Conservation (phyloP, 176 grass and related monocot species). For the Microstegium vimineum region DNA sequence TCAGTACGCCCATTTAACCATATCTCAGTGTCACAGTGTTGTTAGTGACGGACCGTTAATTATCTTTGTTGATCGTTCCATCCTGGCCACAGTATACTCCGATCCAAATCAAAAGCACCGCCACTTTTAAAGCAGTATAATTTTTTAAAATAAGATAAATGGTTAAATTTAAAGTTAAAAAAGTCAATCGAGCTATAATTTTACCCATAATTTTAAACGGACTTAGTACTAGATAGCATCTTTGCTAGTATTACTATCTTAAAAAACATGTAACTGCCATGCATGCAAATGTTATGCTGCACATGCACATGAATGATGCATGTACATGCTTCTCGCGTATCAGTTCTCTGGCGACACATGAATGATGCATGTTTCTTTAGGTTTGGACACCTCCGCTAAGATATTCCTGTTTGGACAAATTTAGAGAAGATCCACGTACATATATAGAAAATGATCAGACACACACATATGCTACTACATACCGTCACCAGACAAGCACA, state of each 20-base stretch:
- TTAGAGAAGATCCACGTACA: background rate
- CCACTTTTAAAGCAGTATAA: too few species aligned
- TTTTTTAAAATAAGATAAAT: too few species aligned
- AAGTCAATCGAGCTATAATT: too few species aligned
- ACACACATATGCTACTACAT: background rate
- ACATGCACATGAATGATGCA: background rate
- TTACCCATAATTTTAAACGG: too few species aligned
- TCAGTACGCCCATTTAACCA: too few species aligned
- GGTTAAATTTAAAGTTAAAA: too few species aligned
- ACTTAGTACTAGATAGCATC: too few species aligned
- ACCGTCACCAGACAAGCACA: background rate
- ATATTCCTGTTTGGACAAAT: background rate
- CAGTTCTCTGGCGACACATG: background rate
- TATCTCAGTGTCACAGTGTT: too few species aligned
- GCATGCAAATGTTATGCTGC: background rate
- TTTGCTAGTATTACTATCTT: background rate
- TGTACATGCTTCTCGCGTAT: background rate
- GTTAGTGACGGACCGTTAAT: too few species aligned
- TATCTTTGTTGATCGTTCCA: too few species aligned
- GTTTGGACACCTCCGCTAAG: background rate
- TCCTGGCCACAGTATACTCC: too few species aligned
- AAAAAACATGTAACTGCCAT: background rate
- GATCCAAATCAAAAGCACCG: too few species aligned
- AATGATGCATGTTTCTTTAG: background rate
- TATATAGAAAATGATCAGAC: background rate